Conservation (phyloP, 768 basidiomycete species). For the Agaricus sinodeliciosus region DNA sequence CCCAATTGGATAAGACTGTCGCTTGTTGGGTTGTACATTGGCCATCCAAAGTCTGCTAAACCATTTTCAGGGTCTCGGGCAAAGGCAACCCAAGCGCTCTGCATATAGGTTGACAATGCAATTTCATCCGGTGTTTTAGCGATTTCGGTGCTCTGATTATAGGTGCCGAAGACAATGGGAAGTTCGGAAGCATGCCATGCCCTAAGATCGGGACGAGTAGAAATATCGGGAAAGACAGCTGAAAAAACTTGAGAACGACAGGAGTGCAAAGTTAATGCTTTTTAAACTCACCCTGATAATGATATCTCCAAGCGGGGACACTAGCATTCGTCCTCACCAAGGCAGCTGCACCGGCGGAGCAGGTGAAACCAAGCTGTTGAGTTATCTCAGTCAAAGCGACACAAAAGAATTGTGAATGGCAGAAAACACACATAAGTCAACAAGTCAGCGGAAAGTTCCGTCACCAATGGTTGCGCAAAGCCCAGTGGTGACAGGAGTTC, state of each 20-base stretch:
- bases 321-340: conserved; percentile 20
- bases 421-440: conserved; percentile 12
- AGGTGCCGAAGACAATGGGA: conserved; percentile 32
- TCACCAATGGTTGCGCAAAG: conserved; percentile 13
- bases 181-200: conserved; percentile 34
- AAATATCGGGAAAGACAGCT: conserved; percentile 33
- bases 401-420: not conserved
- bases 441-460: conserved; percentile 23
- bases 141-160: conserved; percentile 2
- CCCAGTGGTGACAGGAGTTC: conserved; percentile 19
- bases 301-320: conserved; percentile 22
- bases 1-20: conserved; percentile 18
- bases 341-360: conserved; percentile 20
- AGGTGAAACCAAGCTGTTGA: conserved; percentile 21
- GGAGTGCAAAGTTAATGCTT: not conserved
- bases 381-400: too few species aligned
- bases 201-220: conserved; percentile 25
- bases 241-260: not conserved
- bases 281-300: conserved; percentile 19
- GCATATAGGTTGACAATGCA: conserved; percentile 1
- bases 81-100: conserved; percentile 12
- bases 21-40: conserved; percentile 15
- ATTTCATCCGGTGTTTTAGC: conserved; percentile 2
- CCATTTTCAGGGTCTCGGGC: conserved; percentile 11
- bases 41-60: conserved; percentile 15